Conservation (phyloP, 2,329 filamentous ascomycete species). For the Zymoseptoria brevis region DNA sequence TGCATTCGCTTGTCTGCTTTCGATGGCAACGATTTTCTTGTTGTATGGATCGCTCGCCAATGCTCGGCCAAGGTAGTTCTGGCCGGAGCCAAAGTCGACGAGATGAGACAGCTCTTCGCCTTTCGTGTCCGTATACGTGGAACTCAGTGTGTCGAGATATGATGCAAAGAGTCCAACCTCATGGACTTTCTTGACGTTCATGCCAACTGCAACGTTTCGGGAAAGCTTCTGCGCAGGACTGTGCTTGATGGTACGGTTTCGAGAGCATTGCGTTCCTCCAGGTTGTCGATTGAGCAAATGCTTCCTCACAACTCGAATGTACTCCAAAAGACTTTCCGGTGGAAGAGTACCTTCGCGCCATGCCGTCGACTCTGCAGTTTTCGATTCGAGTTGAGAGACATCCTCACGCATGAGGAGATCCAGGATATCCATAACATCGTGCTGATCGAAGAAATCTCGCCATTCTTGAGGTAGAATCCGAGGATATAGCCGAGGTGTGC, state of each 20-base stretch:
- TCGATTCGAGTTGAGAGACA: slow-evolving; percentile 39
- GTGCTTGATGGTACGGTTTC: slow-evolving; percentile 25
- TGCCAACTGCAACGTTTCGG: slow-evolving; percentile 70
- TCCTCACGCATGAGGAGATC: slow-evolving; percentile 76
- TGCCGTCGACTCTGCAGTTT: no score
- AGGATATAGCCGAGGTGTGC: slow-evolving; percentile 73
- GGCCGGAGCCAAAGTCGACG: slow-evolving; percentile 91
- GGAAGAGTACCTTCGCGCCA: slow-evolving; percentile 45
- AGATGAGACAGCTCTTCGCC: slow-evolving; percentile 63
- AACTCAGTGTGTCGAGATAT: slow-evolving; percentile 64
- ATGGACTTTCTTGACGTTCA: slow-evolving; percentile 93
- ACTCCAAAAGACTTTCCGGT: slow-evolving; percentile 56
- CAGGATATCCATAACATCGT: slow-evolving; percentile 66
- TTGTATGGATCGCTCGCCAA: slow-evolving; percentile 81
- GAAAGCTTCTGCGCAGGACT: slow-evolving; percentile 49
- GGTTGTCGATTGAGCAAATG: slow-evolving; percentile 57
- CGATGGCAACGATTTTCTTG: slow-evolving; percentile 80
- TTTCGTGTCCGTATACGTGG: slow-evolving; percentile 43
- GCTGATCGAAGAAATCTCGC: slow-evolving; percentile 66
- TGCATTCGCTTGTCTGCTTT: slow-evolving; percentile 80
- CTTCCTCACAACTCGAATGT: slow-evolving; percentile 60
- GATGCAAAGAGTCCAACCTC: slow-evolving; percentile 87
- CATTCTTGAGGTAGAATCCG: slow-evolving; percentile 69
- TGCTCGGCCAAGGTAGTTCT: slow-evolving; percentile 88
- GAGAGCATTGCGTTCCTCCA: slow-evolving; percentile 20